Base-by-base conservation (phyloP, 805 yeast genomes). In the Zygosaccharomyces bisporus region DNA sequence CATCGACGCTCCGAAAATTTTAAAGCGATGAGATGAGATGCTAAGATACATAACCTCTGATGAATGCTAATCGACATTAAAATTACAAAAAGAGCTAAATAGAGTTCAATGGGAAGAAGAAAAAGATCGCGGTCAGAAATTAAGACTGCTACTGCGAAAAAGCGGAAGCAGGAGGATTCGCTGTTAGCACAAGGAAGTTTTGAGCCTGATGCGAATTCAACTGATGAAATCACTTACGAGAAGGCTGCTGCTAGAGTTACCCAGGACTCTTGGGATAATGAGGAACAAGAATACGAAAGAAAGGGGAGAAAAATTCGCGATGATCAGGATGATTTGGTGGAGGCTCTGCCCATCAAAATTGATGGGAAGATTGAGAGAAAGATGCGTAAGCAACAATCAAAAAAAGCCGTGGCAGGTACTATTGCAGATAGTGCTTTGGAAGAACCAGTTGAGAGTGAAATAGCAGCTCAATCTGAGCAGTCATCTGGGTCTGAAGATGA, bases 351-450 rank as follows among this genome's bases (percentile, higher is more conserved):
- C 0, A 86, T 90, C 43, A 85, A 83, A 56, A 72, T 74, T 12
- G 86, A 80, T 50, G 96, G 96, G 43, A 74, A 71, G 41, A 71
- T 91, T n/a, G 78, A 82, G 63, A 73, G 95, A 56, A 86, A 81
- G 5, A 60, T 78, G 40, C 51, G 70, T 68, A 54, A 44, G 58
- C 58, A 40, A 55, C 48, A 39, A 56, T 38, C 20, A 33, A 49
- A 30, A 17, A 35, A 27, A 35, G 34, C 7, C 40, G 42, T 19
- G 50, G 13, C 48, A 35, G 49, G 46, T 18, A 46, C 46, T 43
- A 20, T 31, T 8, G 46, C 41, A 18, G 21, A 41, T 3, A 47
- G 42, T 6, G 43, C 55, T 10, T 34, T 37, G 8, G 49, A 46
- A 12, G 53, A 52, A 17, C 47, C 47, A 19, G 54, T 53, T 9